Conservation (phyloP, 176 grass and related monocot genomes). For the Themeda triandra region DNA sequence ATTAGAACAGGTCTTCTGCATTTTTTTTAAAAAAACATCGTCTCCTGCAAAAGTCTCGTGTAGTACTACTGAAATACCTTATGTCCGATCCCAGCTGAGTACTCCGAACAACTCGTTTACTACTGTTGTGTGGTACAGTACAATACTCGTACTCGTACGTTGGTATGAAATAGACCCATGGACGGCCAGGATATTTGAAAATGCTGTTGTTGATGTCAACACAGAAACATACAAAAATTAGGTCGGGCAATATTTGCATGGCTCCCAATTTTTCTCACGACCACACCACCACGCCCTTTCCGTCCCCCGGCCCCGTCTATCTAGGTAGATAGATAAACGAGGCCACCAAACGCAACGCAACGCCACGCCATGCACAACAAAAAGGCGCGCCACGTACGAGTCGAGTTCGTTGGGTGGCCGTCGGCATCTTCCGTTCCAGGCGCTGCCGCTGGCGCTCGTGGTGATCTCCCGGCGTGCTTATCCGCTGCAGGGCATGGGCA, state of each 20-base stretch:
- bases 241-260: not conserved
- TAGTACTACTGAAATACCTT: too few species aligned
- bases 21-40: too few species aligned
- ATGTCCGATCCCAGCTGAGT: not conserved
- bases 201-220: not conserved
- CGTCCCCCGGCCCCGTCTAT: not conserved
- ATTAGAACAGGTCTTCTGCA: not conserved
- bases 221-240: not conserved
- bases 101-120: not conserved
- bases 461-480: constrained; percentile 12
- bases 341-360: not conserved
- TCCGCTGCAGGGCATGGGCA: constrained; percentile 13
- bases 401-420: not conserved
- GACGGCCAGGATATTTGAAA: not conserved
- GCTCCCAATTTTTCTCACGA: not conserved
- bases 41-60: too few species aligned
- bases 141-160: not conserved
- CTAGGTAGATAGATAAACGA: not conserved
- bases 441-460: too few species aligned
- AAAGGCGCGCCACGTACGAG: not conserved
- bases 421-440: not conserved
- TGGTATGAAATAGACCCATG: not conserved
- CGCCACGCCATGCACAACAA: not conserved
- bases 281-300: not conserved
- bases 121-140: not conserved